Base-by-base conservation (phyloP, 2,329 filamentous ascomycete genomes). In the Neofusicoccum kwambonambiense region DNA sequence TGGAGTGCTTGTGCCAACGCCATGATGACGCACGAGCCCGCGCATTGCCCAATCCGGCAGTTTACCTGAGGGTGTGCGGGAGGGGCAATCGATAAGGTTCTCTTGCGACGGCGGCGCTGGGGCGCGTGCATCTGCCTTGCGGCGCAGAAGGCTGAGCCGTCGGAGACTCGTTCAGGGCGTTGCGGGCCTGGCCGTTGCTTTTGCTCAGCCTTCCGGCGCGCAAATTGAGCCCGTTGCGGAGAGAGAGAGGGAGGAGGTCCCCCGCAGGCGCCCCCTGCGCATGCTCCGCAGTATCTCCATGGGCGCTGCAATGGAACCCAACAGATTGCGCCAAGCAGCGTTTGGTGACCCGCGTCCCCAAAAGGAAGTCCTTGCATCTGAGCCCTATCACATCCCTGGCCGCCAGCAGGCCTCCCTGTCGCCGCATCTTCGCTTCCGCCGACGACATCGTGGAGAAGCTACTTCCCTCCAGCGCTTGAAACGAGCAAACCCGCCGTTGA, bases 251-350 rank as follows among this genome's bases (percentile, higher is more conserved):
- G 42, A 44, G 27, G 31, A 37, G 19, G 19, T 22, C 44, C 49
- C 47, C 49, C 60, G 37, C 37, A 17, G 41, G 37, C 42, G 42
- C 42, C 41, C 19, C 45, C 45, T 62, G 58, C 47, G 37, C 22
- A 27, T 34, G 12, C n/a, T 63, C 49, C 39, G 51, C 61, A 52
- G 61, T 44, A 52, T 44, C 35, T 52, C 41, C 13, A 44, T n/a
- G 37, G 8, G 39, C 22, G 39, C 60, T 63, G 61, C 61, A 64
- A 54, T 64, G 61, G 61, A 42, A 64, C 61, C 61, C 61, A 64
- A 56, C 56, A 49, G 15, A 31, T 42, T 45, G 61, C 27, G 49
- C 49, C 61, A 56, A 54, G 50, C 12, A 31, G 27, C 42, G 50
- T 56, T 22, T 31, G 61, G 56, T 35, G 49, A 56, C 49, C 39